Evolutionary conservation across 1,139 yeast species (phyloP).

Genomic region (Pichia sp.): DNA sequence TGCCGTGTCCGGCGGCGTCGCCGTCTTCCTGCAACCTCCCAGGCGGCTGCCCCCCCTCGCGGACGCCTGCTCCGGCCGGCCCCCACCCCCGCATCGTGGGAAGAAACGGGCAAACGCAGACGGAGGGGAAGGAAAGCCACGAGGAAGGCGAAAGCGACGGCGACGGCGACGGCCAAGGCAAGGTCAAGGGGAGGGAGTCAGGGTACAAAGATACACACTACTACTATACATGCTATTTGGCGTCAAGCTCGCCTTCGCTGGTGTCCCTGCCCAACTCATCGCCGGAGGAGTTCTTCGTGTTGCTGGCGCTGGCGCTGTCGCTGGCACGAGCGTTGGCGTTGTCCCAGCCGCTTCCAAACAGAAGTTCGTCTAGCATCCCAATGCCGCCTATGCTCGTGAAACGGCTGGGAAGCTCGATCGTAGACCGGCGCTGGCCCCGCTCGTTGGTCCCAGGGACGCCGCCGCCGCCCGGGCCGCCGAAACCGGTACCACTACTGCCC

Average conservation of each 20-base stretch:
- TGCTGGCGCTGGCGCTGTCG: neutral
- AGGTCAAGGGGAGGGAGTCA: neutral
- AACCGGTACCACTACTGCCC: neutral
- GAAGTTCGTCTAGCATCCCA: slow-evolving; percentile 16
- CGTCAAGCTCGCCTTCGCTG: neutral
- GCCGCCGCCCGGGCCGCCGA: neutral
- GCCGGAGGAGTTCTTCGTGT: neutral
- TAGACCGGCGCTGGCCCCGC: neutral
- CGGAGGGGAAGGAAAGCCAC: neutral
- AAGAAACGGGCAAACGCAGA: no score
- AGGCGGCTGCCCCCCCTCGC: no score
- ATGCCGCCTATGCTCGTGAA: slow-evolving; percentile 12
- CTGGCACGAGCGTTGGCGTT: neutral
- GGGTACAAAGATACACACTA: neutral
- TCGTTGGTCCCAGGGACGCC: neutral
- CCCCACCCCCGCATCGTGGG: no score
- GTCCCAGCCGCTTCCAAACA: slow-evolving; percentile 17
- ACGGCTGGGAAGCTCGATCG: slow-evolving; percentile 9
- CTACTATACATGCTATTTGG: neutral
- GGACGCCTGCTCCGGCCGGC: no score
- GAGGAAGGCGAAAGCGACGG: neutral
- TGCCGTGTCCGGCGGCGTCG: neutral
- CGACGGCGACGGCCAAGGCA: neutral
- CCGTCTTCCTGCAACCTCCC: neutral
- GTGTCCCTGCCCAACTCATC: neutral